Evolutionary conservation across 139 green algal genomes (phyloP).

Genomic region (Chlorella sp.): DNA sequence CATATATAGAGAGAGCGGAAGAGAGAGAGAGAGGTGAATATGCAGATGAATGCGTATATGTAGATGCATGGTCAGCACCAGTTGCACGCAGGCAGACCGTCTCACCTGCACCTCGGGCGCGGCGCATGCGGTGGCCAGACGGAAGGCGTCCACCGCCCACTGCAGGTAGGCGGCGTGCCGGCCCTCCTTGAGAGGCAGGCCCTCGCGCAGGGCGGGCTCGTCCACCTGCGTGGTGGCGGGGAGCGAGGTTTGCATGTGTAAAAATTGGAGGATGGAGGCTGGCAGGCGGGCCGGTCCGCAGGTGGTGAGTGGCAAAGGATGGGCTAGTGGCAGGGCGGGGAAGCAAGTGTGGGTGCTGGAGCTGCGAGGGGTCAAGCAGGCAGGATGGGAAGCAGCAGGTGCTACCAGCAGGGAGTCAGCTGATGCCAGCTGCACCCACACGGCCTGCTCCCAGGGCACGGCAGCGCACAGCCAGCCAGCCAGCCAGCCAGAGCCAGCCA

Average conservation of each 20-base stretch:
- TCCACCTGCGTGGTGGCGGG: constrained; percentile 71
- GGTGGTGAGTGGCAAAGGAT: background rate
- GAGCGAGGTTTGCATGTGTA: background rate
- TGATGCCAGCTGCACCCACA: background rate
- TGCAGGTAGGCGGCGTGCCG: constrained; percentile 80
- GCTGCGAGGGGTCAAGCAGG: background rate
- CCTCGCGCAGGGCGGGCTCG: constrained; percentile 92
- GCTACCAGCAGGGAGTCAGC: background rate
- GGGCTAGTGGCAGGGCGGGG: background rate
- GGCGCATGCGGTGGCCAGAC: constrained; percentile 55
- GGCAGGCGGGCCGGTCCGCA: too few relatives aligned
- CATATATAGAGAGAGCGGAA: too few relatives aligned
- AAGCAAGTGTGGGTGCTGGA: background rate
- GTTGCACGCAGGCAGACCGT: too few relatives aligned
- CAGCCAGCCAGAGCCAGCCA: too few relatives aligned
- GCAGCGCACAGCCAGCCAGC: background rate
- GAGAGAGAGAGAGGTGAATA: too few relatives aligned
- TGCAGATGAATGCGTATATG: too few relatives aligned
- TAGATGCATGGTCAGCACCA: too few relatives aligned
- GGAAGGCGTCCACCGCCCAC: constrained; percentile 91
- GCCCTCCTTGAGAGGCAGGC: constrained; percentile 84
- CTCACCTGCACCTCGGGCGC: constrained; percentile 20
- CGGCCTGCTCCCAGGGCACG: too few relatives aligned
- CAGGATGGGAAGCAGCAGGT: background rate
- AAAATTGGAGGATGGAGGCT: background rate